These are phyloP conservation scores for Dichomitus squalens DNA, from an alignment of 1,284 basidiomycete species.

Conservation along the genomic window DNA sequence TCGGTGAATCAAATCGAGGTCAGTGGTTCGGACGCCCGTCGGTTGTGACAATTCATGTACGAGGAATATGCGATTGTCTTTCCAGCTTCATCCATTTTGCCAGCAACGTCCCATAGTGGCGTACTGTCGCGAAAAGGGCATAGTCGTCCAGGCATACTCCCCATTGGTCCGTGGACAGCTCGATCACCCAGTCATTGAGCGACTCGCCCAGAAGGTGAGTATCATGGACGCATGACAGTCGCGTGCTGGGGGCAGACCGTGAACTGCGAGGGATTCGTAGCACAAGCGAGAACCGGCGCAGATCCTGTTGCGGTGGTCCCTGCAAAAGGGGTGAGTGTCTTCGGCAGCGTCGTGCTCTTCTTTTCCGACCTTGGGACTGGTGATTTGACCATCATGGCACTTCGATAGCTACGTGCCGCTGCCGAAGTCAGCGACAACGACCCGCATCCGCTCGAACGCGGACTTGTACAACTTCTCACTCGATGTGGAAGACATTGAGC, in stretches of 20 bases:
- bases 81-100: conserved; percentile 80
- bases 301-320: conserved; percentile 67
- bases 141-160: conserved; percentile 73
- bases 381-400: neutral
- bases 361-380: neutral
- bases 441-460: conserved; percentile 55
- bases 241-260: neutral
- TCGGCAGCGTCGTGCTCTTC: neutral
- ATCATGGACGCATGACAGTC: neutral
- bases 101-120: conserved; percentile 80
- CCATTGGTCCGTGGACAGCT: conserved; percentile 51
- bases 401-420: conserved; percentile 48
- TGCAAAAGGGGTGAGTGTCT: conserved; percentile 50
- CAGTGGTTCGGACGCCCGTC: no score
- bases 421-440: conserved; percentile 55
- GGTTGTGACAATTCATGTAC: neutral
- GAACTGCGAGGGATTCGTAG: conserved; percentile 28
- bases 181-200: conserved; percentile 43
- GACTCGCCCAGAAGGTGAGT: conserved; percentile 46
- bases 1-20: conserved; percentile 88
- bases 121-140: conserved; percentile 70
- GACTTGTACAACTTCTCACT: conserved; percentile 59
- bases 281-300: conserved; percentile 55
- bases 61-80: neutral
- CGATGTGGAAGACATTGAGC: conserved; percentile 48